A percentile compares a stretch with the other conserved stretches of the same genome.
Evolutionary conservation across 768 basidiomycete species (phyloP).

Genomic region (Podaxis mareebaensis): DNA sequence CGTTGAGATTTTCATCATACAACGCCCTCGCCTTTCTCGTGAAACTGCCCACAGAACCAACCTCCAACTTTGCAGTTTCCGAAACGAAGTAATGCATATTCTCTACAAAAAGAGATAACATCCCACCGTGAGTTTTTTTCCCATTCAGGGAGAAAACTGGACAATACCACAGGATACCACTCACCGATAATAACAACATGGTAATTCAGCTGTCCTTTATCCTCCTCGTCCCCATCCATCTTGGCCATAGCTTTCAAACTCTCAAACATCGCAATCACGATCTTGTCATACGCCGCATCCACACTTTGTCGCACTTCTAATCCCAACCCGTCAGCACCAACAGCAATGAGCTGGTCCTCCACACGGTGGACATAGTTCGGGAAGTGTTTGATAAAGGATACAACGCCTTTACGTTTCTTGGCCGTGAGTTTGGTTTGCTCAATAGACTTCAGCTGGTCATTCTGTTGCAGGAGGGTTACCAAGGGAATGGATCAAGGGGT

Average conservation of each 20-base stretch:
- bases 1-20: constrained; percentile 86
- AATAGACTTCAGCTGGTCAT: constrained; percentile 83
- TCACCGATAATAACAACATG: constrained; percentile 93
- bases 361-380: constrained; percentile 83
- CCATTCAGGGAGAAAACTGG: background rate
- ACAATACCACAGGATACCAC: constrained; percentile 34
- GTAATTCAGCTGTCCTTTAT: constrained; percentile 96
- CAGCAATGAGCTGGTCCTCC: constrained; percentile 71
- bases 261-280: constrained; percentile 91
- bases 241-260: constrained; percentile 95
- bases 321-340: constrained; percentile 64
- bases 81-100: constrained; percentile 95
- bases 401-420: constrained; percentile 92
- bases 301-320: constrained; percentile 78
- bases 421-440: constrained; percentile 89
- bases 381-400: constrained; percentile 91
- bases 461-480: constrained; percentile 41
- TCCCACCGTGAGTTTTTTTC: background rate
- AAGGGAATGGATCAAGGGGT: background rate
- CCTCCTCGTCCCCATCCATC: constrained; percentile 89
- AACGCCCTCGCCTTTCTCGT: constrained; percentile 74
- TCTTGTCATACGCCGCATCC: constrained; percentile 83
- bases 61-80: constrained; percentile 73
- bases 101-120: constrained; percentile 47
- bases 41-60: constrained; percentile 62